Evolutionary conservation across 805 yeast species (phyloP).

Genomic region (Phaffomyces opuntiae): DNA sequence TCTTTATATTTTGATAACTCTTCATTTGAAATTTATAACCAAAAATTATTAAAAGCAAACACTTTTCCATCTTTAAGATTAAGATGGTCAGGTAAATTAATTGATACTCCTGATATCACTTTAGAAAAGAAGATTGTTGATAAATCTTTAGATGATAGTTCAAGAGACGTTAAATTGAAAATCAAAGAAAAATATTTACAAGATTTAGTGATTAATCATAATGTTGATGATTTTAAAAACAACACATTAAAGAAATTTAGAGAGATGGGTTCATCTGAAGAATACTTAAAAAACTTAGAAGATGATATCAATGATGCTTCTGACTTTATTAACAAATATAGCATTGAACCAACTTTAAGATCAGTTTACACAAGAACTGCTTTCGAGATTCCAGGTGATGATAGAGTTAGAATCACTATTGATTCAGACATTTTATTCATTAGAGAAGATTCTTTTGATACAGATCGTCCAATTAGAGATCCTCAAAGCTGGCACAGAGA

Average conservation of each 20-base stretch:
- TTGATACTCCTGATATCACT: slow-evolving; percentile 68
- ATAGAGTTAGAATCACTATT: slow-evolving; percentile 80
- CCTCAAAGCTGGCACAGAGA: slow-evolving; percentile 87
- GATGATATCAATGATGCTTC: slow-evolving; percentile 54
- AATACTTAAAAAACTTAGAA: slow-evolving; percentile 44
- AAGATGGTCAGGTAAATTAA: slow-evolving; percentile 84
- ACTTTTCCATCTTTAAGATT: slow-evolving; percentile 73
- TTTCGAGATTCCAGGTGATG: slow-evolving; percentile 97
- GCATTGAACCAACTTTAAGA: slow-evolving; percentile 80
- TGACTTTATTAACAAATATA: slow-evolving; percentile 52
- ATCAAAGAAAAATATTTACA: slow-evolving; percentile 80
- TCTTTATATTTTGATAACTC: slow-evolving; percentile 84
- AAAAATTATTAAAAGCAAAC: slow-evolving; percentile 64
- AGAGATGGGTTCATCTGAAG: slow-evolving; percentile 50
- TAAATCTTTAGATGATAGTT: slow-evolving; percentile 38
- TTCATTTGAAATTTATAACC: slow-evolving; percentile 77
- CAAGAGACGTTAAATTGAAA: slow-evolving; percentile 57
- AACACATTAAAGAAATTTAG: slow-evolving; percentile 54
- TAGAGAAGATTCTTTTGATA: slow-evolving; percentile 86
- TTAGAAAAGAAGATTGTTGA: slow-evolving; percentile 76
- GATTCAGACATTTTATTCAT: slow-evolving; percentile 84
- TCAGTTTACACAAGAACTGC: slow-evolving; percentile 88
- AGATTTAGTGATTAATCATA: slow-evolving; percentile 54
- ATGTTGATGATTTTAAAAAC: slow-evolving; percentile 34
- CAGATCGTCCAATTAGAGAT: slow-evolving; percentile 80